These are phyloP conservation scores for Mitragyna speciosa DNA, from an alignment of 257 asterid genomes.

Conservation along the genomic window DNA sequence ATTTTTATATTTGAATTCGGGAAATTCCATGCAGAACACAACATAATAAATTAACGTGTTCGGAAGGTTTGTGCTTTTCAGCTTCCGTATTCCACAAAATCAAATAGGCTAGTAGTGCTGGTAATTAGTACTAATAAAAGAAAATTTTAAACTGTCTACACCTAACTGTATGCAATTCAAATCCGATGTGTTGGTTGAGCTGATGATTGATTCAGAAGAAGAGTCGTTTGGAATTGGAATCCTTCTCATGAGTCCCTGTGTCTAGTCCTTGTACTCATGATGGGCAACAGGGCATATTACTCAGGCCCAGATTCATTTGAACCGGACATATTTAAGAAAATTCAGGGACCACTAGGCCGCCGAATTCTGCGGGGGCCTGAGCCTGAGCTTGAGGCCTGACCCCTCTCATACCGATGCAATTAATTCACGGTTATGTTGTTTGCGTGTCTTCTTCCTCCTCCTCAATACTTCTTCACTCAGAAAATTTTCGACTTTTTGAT, in stretches of 20 bases:
- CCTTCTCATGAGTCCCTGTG: not conserved
- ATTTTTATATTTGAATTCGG: not conserved
- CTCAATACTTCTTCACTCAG: not conserved
- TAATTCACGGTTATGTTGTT: not conserved
- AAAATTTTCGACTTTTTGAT: too few relatives aligned
- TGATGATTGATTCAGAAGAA: not conserved
- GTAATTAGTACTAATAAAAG: too few relatives aligned
- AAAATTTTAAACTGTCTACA: not conserved
- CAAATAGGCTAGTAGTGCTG: not conserved
- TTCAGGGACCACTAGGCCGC: constrained; percentile 12
- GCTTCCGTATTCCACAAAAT: too few relatives aligned
- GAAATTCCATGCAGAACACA: not conserved
- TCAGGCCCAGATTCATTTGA: constrained; percentile 27
- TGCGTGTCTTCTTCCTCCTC: not conserved
- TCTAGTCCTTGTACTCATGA: constrained; percentile 14
- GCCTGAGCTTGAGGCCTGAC: not conserved
- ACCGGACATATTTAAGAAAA: constrained; percentile 11
- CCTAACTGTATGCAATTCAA: not conserved
- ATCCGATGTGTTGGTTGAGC: not conserved
- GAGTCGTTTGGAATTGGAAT: not conserved
- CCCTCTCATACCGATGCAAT: not conserved
- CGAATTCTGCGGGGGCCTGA: constrained; percentile 21
- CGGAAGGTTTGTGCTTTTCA: too few relatives aligned
- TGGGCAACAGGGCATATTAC: constrained; percentile 30
- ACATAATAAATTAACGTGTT: not conserved